Evolutionary conservation across 345 rosid genomes (phyloP).

Genomic region (Populus alba): DNA sequence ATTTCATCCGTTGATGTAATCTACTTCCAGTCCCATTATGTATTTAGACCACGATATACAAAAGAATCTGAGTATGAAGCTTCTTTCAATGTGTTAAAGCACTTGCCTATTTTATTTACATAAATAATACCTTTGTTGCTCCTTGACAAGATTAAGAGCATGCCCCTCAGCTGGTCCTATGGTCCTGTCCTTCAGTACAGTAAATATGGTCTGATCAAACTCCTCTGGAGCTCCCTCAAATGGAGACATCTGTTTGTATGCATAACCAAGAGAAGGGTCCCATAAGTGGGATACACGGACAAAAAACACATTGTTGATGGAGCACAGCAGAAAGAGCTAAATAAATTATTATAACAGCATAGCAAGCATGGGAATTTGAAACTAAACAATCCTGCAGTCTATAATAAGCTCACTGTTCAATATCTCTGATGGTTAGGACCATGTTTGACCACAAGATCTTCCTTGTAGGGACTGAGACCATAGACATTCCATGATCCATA

Average conservation of each 20-base stretch:
- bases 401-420: not conserved
- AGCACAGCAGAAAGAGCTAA: not conserved
- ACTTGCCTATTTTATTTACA: not conserved
- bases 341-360: not conserved
- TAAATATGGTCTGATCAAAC: slow-evolving; percentile 84
- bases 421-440: not conserved
- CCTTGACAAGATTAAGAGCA: slow-evolving; percentile 60
- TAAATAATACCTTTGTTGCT: slow-evolving; percentile 67
- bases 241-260: slow-evolving; percentile 60
- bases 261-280: not conserved
- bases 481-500: not conserved
- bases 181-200: slow-evolving; percentile 52
- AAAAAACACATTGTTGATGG: not conserved
- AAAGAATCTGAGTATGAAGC: not conserved
- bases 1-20: not conserved
- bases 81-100: not conserved
- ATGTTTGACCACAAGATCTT: too few species aligned
- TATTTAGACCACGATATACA: not conserved
- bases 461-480: not conserved
- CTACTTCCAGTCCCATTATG: not conserved
- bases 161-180: slow-evolving; percentile 55
- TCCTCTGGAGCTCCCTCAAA: slow-evolving; percentile 82
- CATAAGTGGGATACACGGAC: not conserved
- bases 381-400: not conserved
- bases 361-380: not conserved